A percentile compares a stretch with the other conserved stretches of the same genome.
Evolutionary conservation across 208 protist species (phyloP).

Genomic region (Acanthamoeba healyi): DNA sequence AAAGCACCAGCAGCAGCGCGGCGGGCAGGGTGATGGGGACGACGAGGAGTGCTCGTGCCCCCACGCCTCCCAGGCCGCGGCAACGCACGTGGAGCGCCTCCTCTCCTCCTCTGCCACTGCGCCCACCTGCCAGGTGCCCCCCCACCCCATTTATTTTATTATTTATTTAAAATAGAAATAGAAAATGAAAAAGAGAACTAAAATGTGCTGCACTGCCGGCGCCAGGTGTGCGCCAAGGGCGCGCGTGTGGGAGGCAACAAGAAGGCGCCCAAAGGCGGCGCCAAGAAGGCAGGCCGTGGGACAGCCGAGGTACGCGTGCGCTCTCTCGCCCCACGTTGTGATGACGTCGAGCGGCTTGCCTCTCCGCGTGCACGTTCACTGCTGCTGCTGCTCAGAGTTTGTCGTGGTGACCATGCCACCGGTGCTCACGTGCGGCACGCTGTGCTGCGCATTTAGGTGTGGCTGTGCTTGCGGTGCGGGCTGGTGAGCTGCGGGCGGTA

Average conservation of each 20-base stretch:
- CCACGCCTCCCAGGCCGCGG: neutral
- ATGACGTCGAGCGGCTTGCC: too few relatives aligned
- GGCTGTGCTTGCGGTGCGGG: conserved; percentile 44
- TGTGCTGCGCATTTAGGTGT: conserved; percentile 43
- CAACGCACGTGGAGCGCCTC: neutral
- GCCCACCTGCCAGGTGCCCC: neutral
- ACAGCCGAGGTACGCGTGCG: too few relatives aligned
- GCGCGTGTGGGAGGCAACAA: neutral
- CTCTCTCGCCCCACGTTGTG: too few relatives aligned
- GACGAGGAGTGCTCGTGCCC: neutral
- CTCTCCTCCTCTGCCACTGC: neutral
- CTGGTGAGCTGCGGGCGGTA: conserved; percentile 29
- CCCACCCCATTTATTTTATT: too few relatives aligned
- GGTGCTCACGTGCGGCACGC: too few relatives aligned
- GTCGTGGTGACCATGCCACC: too few relatives aligned
- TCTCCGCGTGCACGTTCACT: too few relatives aligned
- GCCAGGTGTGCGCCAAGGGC: neutral
- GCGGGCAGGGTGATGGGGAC: neutral
- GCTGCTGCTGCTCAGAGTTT: neutral
- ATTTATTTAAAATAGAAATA: too few relatives aligned
- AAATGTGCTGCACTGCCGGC: neutral
- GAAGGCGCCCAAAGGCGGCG: neutral
- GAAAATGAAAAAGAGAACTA: neutral
- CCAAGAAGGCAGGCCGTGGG: neutral
- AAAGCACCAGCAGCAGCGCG: neutral